Conservation (phyloP, 371 early-diverging fungal species). For the Funneliformis caledonium region DNA sequence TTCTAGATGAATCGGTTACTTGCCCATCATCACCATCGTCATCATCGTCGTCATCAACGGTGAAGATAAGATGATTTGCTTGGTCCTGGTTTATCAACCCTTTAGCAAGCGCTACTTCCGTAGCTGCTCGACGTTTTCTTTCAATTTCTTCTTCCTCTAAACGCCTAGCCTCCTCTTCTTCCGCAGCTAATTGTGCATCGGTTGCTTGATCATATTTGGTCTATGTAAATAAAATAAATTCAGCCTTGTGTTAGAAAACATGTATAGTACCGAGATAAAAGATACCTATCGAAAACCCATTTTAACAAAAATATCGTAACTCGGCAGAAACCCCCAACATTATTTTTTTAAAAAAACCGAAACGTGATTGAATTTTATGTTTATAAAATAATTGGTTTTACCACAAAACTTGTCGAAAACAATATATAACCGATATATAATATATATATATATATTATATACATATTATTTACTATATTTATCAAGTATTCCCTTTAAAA, state of each 20-base stretch:
- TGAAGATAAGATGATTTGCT: slow-evolving; percentile 7
- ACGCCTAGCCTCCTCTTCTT: slow-evolving; percentile 34
- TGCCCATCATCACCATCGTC: slow-evolving; percentile 27
- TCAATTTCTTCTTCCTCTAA: slow-evolving; percentile 29
- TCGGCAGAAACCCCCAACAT: too few species aligned
- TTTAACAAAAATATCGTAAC: too few species aligned
- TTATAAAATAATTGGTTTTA: too few species aligned
- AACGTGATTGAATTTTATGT: too few species aligned
- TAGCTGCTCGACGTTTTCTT: slow-evolving; percentile 23
- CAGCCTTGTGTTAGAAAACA: background rate
- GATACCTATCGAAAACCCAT: too few species aligned
- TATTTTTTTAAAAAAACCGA: too few species aligned
- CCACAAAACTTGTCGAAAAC: too few species aligned
- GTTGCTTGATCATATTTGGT: background rate
- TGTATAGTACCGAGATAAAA: too few species aligned
- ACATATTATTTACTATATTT: too few species aligned
- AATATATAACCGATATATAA: too few species aligned
- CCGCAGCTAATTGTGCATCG: slow-evolving; percentile 20
- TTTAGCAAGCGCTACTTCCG: slow-evolving; percentile 30
- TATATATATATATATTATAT: too few species aligned
- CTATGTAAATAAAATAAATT: background rate
- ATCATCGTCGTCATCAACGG: slow-evolving; percentile 1
- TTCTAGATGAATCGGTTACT: slow-evolving; percentile 6
- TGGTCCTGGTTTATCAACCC: slow-evolving; percentile 5
- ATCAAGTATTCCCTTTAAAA: too few species aligned